phyloP scores from a whole-genome alignment of 2,329 filamentous ascomycete genomes.

The Xylariomycetidae sp. region DNA sequence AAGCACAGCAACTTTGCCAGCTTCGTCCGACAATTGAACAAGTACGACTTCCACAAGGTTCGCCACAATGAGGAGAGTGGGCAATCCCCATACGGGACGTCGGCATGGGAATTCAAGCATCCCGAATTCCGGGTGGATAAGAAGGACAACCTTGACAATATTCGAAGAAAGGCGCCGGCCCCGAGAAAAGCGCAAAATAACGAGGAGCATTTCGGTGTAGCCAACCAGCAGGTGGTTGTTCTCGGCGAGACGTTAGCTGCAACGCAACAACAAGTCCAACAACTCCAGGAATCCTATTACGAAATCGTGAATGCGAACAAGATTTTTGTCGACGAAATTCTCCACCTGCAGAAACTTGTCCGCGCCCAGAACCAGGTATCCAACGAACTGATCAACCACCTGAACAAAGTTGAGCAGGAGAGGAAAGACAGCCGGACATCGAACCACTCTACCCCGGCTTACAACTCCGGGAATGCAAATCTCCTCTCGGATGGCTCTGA shows the following conservation, averaged over 20 bases:
- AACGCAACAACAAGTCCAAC: constrained; percentile 87
- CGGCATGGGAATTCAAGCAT: constrained; percentile 97
- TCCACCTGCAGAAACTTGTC: constrained; percentile 57
- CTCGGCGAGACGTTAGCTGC: constrained; percentile 84
- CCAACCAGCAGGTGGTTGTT: constrained; percentile 82
- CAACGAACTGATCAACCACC: constrained; percentile 52
- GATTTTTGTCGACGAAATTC: constrained; percentile 57
- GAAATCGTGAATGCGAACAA: constrained; percentile 66
- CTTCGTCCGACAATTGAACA: constrained; percentile 73
- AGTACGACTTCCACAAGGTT: constrained; percentile 85
- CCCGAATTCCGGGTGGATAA: constrained; percentile 94
- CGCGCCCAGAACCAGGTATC: constrained; percentile 54
- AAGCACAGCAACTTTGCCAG: constrained; percentile 81
- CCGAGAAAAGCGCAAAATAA: constrained; percentile 67
- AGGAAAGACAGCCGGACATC: constrained; percentile 37
- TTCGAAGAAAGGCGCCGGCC: constrained; percentile 89
- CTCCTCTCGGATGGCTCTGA: constrained; percentile 42
- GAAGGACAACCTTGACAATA: constrained; percentile 95
- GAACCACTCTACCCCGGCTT: constrained; percentile 33
- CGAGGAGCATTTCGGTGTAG: constrained; percentile 66
- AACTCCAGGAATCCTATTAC: constrained; percentile 77
- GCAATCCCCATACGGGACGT: constrained; percentile 71
- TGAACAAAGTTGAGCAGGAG: constrained; percentile 45
- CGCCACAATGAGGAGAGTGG: constrained; percentile 84
- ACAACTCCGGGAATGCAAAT: constrained; percentile 33